phyloP scores from a whole-genome alignment of 202 grass and related monocot species.

The Schoenoplectus tabernaemontani region DNA sequence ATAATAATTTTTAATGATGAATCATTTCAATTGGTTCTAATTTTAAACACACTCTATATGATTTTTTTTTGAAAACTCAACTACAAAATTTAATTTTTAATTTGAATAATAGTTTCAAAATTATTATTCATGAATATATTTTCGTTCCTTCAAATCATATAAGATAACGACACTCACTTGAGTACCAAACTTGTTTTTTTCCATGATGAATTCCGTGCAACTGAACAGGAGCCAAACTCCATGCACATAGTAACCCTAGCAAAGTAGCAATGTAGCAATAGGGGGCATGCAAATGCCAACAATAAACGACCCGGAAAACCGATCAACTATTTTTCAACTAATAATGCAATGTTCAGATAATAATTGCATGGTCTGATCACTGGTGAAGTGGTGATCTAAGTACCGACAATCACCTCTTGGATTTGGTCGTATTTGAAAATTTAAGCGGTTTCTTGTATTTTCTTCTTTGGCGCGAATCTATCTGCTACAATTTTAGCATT shows the following conservation, averaged over 20 bases:
- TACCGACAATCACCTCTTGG: neutral
- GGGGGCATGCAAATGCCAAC: neutral
- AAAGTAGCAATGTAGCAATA: neutral
- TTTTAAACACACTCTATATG: no score
- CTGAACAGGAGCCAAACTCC: no score
- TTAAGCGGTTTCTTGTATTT: neutral
- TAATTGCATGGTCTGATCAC: constrained; percentile 17
- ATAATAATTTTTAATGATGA: no score
- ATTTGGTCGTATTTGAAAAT: constrained; percentile 7
- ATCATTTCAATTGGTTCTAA: no score
- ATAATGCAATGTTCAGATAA: constrained; percentile 8
- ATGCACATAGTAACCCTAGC: neutral
- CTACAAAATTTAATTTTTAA: no score
- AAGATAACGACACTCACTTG: neutral
- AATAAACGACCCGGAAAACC: neutral
- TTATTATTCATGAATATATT: no score
- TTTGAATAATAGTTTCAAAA: no score
- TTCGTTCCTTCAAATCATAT: no score
- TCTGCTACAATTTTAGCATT: neutral
- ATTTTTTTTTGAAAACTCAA: no score
- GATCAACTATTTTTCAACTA: neutral
- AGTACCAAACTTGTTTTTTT: no score
- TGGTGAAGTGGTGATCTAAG: constrained; percentile 1
- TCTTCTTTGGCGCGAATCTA: constrained; percentile 15
- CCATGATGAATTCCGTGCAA: neutral